Conservation (phyloP, 805 yeast species). For the Starmerella stigmatis region DNA sequence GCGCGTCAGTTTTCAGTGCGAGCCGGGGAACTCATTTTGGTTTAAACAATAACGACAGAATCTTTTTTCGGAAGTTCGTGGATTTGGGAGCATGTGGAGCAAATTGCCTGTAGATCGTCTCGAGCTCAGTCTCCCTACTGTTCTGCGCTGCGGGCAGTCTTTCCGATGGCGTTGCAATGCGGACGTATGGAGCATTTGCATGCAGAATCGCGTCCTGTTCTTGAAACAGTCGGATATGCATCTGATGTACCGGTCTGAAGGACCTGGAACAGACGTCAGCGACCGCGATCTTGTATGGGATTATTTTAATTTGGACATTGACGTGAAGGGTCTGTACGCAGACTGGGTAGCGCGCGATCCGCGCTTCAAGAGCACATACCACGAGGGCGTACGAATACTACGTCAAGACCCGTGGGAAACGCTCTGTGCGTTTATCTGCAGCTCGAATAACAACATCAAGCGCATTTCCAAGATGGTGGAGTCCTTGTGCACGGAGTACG, state of each 20-base stretch:
- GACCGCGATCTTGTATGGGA: slow-evolving; percentile 40
- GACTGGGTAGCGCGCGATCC: slow-evolving; percentile 46
- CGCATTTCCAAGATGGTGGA: slow-evolving; percentile 90
- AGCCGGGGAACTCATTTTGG: no score
- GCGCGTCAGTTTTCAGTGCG: no score
- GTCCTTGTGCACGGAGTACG: slow-evolving; percentile 58
- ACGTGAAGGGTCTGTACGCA: slow-evolving; percentile 42
- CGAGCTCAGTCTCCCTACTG: slow-evolving; percentile 53
- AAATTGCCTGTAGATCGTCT: slow-evolving; percentile 19
- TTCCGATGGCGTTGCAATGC: slow-evolving; percentile 64
- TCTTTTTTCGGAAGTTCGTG: no score
- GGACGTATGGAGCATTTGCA: slow-evolving; percentile 44
- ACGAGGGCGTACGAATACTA: slow-evolving; percentile 69
- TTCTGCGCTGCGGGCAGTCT: slow-evolving; percentile 76
- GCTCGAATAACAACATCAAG: slow-evolving; percentile 91
- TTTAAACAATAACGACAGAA: no score
- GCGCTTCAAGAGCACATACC: slow-evolving; percentile 16
- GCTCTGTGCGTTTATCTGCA: slow-evolving; percentile 78
- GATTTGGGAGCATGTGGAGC: slow-evolving; percentile 22
- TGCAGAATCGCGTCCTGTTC: slow-evolving; percentile 50
- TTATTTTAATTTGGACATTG: slow-evolving; percentile 60
- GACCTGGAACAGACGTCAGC: slow-evolving; percentile 20
- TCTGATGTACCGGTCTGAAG: slow-evolving; percentile 40
- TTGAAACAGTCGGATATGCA: slow-evolving; percentile 46
- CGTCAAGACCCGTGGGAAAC: slow-evolving; percentile 98